Conservation (phyloP, 2,329 filamentous ascomycete species). For the Aspergillus puulaauensis region DNA sequence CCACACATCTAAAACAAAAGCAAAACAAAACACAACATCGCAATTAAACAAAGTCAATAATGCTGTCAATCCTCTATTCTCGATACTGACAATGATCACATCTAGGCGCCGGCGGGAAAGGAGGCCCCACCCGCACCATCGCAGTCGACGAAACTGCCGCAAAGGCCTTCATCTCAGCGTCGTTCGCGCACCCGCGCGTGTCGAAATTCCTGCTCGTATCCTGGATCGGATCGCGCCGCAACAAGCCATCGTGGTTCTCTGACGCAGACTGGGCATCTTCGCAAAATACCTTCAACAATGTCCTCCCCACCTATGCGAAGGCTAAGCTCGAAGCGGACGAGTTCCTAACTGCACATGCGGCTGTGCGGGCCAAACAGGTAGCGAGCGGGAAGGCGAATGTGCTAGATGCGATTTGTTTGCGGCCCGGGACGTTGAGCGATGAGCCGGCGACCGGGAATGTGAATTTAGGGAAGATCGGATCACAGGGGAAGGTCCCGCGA, state of each 20-base stretch:
- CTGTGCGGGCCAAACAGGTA: slow-evolving; percentile 29
- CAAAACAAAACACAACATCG: neutral
- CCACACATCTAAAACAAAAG: neutral
- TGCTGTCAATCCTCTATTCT: too few species aligned
- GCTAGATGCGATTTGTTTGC: slow-evolving; percentile 51
- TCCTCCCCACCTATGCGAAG: slow-evolving; percentile 52
- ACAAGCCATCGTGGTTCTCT: slow-evolving; percentile 51
- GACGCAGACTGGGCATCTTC: slow-evolving; percentile 48
- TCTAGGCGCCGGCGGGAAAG: slow-evolving; percentile 54
- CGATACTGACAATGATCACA: neutral
- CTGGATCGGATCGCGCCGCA: slow-evolving; percentile 52
- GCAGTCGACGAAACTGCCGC: slow-evolving; percentile 57
- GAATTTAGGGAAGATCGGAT: slow-evolving; percentile 48
- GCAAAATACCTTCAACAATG: slow-evolving; percentile 48
- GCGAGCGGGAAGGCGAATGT: neutral
- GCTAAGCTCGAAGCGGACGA: slow-evolving; percentile 59
- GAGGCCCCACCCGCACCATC: slow-evolving; percentile 50
- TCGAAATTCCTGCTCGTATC: slow-evolving; percentile 58
- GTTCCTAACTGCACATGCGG: slow-evolving; percentile 49
- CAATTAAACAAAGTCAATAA: too few species aligned
- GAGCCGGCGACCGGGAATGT: slow-evolving; percentile 49
- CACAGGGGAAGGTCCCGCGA: slow-evolving; percentile 46
- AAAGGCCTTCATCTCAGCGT: slow-evolving; percentile 53
- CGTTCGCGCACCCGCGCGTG: slow-evolving; percentile 45
- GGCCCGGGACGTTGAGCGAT: slow-evolving; percentile 52